A percentile compares a stretch with the other conserved stretches of the same genome.
Evolutionary conservation across 2,329 filamentous ascomycete species (phyloP).

Genomic region (Leptosphaerulina australis): DNA sequence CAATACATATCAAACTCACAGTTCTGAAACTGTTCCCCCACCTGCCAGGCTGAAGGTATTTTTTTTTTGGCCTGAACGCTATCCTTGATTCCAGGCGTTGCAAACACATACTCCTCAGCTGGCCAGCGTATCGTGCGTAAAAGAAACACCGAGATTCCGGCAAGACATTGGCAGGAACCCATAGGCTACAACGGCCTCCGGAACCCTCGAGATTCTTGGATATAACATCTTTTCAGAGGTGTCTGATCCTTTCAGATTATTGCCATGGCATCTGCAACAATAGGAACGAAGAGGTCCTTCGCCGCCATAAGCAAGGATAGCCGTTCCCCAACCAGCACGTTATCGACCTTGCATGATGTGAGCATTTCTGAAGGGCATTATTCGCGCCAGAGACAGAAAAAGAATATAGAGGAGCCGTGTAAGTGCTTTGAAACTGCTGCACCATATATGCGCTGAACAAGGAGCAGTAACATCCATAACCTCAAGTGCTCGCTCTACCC

Average conservation of each 20-base stretch:
- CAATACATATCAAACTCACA: not conserved
- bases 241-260: not conserved
- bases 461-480: constrained; percentile 25
- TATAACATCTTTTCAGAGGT: not conserved
- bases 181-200: not conserved
- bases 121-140: constrained; percentile 11
- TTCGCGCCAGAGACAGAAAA: constrained; percentile 5
- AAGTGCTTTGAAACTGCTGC: not conserved
- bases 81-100: constrained; percentile 1
- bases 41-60: constrained; percentile 2
- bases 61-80: not conserved
- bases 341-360: constrained; percentile 10
- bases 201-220: not conserved
- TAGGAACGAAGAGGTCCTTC: constrained; percentile 39
- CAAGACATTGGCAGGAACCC: not conserved
- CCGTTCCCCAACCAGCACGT: constrained; percentile 4
- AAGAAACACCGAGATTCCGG: constrained; percentile 6
- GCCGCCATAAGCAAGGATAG: constrained; percentile 32
- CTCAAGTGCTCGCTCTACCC: constrained; percentile 38
- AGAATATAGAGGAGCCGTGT: constrained; percentile 16
- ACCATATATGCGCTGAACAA: constrained; percentile 8
- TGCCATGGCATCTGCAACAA: constrained; percentile 37
- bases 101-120: constrained; percentile 9
- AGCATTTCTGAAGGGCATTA: constrained; percentile 4
- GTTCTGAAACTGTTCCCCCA: not conserved